These are phyloP conservation scores for Pistacia vera DNA, from an alignment of 345 rosid genomes.

Conservation along the genomic window DNA sequence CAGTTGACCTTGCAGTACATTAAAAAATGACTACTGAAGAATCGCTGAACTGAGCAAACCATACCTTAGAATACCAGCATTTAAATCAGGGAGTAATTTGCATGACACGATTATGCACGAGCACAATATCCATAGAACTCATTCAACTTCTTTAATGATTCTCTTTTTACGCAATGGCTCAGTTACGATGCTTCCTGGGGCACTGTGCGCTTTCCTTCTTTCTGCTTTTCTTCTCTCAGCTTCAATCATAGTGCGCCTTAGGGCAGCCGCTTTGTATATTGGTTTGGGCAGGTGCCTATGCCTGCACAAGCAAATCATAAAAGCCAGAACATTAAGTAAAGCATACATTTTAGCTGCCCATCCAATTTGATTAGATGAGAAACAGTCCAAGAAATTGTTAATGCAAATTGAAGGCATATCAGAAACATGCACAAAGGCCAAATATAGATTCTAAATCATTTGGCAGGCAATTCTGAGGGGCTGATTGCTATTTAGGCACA, in stretches of 20 bases:
- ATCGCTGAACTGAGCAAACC: neutral
- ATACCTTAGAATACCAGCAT: neutral
- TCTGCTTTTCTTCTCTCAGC: conserved; percentile 77
- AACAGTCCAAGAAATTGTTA: neutral
- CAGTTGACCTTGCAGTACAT: neutral
- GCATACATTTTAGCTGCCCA: neutral
- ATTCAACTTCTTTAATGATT: conserved; percentile 81
- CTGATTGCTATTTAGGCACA: neutral
- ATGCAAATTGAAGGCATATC: neutral
- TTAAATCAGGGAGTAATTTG: neutral
- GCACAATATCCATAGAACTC: conserved; percentile 18
- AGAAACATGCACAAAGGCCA: neutral
- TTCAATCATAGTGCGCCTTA: conserved; percentile 52
- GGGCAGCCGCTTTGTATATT: conserved; percentile 62
- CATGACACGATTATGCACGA: neutral
- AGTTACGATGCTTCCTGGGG: conserved; percentile 65
- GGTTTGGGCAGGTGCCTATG: conserved; percentile 92
- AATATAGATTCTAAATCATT: too few relatives aligned
- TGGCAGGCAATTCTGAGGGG: neutral
- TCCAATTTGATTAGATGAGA: neutral
- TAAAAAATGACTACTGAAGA: neutral
- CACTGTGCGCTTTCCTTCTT: conserved; percentile 88
- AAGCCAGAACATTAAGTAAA: conserved; percentile 8
- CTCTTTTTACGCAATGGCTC: conserved; percentile 66
- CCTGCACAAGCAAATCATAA: conserved; percentile 47